Conservation (phyloP, 805 yeast genomes). For the Cephaloascus fragrans region DNA sequence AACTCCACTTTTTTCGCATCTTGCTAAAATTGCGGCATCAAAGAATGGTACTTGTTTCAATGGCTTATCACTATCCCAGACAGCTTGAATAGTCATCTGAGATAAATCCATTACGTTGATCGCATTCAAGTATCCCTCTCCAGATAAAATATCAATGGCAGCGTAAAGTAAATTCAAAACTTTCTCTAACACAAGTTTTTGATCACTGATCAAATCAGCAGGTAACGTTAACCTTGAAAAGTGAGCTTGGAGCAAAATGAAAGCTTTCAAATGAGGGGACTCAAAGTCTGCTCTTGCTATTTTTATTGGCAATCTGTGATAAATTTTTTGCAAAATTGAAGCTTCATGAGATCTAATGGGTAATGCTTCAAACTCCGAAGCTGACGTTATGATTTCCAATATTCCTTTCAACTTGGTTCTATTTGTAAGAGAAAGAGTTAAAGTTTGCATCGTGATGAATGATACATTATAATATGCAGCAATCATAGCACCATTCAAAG, state of each 20-base stretch:
- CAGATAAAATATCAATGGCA: slow-evolving; percentile 63
- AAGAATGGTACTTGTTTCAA: slow-evolving; percentile 77
- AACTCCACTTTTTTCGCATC: slow-evolving; percentile 47
- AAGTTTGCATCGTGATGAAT: slow-evolving; percentile 55
- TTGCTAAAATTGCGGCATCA: slow-evolving; percentile 32
- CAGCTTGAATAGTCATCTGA: slow-evolving; percentile 82
- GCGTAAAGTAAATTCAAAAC: slow-evolving; percentile 50
- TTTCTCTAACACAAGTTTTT: slow-evolving; percentile 37
- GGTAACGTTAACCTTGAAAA: slow-evolving; percentile 58
- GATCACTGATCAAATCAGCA: slow-evolving; percentile 51
- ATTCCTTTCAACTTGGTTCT: slow-evolving; percentile 52
- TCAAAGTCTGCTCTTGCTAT: slow-evolving; percentile 24
- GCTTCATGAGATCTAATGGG: slow-evolving; percentile 59
- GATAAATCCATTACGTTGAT: slow-evolving; percentile 76
- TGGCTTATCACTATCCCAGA: slow-evolving; percentile 75
- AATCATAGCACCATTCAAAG: slow-evolving; percentile 65
- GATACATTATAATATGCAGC: slow-evolving; percentile 65
- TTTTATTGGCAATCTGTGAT: slow-evolving; percentile 57
- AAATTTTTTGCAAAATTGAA: slow-evolving; percentile 33
- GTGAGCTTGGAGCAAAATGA: slow-evolving; percentile 72
- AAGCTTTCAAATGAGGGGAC: slow-evolving; percentile 60
- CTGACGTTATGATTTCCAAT: slow-evolving; percentile 54
- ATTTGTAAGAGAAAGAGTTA: slow-evolving; percentile 38
- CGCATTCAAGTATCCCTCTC: slow-evolving; percentile 74
- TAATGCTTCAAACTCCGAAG: slow-evolving; percentile 61